phyloP scores from a whole-genome alignment of 495 filamentous ascomycete species.

The Xylaria venustula region DNA sequence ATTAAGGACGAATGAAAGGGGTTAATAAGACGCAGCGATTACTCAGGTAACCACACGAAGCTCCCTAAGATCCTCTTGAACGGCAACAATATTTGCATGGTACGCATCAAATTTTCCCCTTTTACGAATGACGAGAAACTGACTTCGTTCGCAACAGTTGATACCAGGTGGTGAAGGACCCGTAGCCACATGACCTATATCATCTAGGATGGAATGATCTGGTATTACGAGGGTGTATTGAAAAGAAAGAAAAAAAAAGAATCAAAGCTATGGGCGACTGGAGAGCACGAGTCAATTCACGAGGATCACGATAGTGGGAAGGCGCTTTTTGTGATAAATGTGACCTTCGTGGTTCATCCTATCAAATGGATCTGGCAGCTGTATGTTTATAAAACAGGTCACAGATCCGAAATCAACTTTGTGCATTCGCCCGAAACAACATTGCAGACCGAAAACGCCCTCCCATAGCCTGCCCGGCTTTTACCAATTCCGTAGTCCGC shows the following conservation, averaged over 20 bases:
- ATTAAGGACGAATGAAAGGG: neutral
- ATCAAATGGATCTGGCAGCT: constrained; percentile 2
- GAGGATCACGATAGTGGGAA: neutral
- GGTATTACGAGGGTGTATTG: neutral
- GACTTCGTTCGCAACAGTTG: constrained; percentile 51
- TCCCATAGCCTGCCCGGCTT: constrained; percentile 7
- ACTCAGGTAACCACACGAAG: constrained; percentile 79
- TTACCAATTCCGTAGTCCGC: constrained; percentile 10
- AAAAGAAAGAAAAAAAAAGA: too few relatives aligned
- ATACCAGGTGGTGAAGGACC: constrained; percentile 87
- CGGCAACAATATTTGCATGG: constrained; percentile 99
- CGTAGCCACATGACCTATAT: constrained; percentile 23
- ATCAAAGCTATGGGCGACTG: neutral
- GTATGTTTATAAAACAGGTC: constrained; percentile 4
- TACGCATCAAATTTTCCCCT: constrained; percentile 34
- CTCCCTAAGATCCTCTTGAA: constrained; percentile 94
- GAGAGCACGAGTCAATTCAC: neutral
- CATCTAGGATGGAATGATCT: neutral
- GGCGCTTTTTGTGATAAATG: constrained; percentile 1
- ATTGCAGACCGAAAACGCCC: constrained; percentile 6
- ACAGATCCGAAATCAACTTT: neutral
- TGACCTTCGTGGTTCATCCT: neutral
- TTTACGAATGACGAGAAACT: constrained; percentile 4
- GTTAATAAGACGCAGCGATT: constrained; percentile 63
- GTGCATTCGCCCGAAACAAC: neutral